phyloP scores from a whole-genome alignment of 129 eudicot genomes.

The Gnaphalium uliginosum region DNA sequence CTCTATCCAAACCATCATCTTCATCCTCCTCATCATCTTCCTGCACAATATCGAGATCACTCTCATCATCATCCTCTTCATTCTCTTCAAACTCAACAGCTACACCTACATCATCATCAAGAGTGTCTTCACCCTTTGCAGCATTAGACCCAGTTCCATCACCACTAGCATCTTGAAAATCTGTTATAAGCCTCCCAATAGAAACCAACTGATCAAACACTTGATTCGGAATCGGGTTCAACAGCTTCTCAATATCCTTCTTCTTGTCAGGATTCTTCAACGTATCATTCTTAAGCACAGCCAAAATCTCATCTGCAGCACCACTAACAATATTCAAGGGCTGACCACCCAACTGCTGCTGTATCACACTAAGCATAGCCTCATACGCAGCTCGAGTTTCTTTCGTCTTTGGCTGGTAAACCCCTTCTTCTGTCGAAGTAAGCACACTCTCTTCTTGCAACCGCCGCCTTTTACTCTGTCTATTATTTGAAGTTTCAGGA shows the following conservation, averaged over 20 bases:
- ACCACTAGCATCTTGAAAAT: conserved; percentile 65
- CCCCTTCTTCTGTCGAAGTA: conserved; percentile 71
- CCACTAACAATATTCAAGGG: conserved; percentile 80
- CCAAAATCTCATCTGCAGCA: conserved; percentile 91
- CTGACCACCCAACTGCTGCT: conserved; percentile 86
- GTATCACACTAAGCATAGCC: conserved; percentile 81
- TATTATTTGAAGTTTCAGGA: conserved; percentile 34
- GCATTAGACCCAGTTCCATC: conserved; percentile 50
- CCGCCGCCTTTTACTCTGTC: conserved; percentile 67
- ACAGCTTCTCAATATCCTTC: conserved; percentile 88
- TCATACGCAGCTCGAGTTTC: conserved; percentile 92
- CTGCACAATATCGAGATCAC: conserved; percentile 76
- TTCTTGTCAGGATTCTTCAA: conserved; percentile 81
- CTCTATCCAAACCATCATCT: conserved; percentile 62
- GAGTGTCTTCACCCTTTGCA: conserved; percentile 53
- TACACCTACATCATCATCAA: conserved; percentile 89
- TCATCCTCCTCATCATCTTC: conserved; percentile 90
- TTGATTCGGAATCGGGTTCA: conserved; percentile 61
- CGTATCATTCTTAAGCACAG: conserved; percentile 73
- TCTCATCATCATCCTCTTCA: conserved; percentile 89
- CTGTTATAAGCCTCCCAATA: conserved; percentile 70
- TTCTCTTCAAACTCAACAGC: conserved; percentile 97
- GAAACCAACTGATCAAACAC: conserved; percentile 66
- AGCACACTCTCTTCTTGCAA: conserved; percentile 86
- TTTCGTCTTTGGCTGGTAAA: conserved; percentile 85